phyloP scores from a whole-genome alignment of 208 protist species.

The Leishmania tropica region DNA sequence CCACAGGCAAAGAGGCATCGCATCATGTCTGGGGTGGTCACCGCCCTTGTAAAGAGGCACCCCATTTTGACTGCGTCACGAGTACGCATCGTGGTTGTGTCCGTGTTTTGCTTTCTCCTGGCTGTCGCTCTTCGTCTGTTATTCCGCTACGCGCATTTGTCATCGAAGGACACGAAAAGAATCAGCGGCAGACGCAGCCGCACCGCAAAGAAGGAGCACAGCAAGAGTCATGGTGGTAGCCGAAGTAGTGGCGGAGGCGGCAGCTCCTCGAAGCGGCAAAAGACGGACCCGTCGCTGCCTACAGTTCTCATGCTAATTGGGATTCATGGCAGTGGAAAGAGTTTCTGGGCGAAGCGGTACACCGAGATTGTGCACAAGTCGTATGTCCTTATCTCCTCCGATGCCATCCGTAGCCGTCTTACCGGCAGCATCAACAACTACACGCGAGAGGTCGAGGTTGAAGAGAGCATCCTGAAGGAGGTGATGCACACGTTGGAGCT shows the following conservation, averaged over 20 bases:
- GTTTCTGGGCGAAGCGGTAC: slow-evolving; percentile 77
- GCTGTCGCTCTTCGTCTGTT: slow-evolving; percentile 13
- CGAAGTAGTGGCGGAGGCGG: slow-evolving; percentile 7
- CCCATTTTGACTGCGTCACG: slow-evolving; percentile 4
- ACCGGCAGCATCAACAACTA: slow-evolving; percentile 60
- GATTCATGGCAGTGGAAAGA: slow-evolving; percentile 84
- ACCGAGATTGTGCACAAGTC: slow-evolving; percentile 61
- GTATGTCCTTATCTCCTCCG: slow-evolving; percentile 55
- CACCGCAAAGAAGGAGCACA: slow-evolving; percentile 17
- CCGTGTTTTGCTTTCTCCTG: slow-evolving; percentile 20
- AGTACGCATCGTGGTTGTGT: slow-evolving; percentile 7
- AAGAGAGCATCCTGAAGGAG: slow-evolving; percentile 52
- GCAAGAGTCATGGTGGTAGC: slow-evolving; percentile 2
- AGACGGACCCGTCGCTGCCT: slow-evolving; percentile 51
- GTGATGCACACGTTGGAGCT: slow-evolving; percentile 45
- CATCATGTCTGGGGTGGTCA: neutral
- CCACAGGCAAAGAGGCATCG: too few species aligned
- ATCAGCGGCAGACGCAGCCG: slow-evolving; percentile 11
- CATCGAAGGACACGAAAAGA: slow-evolving; percentile 4
- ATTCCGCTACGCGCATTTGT: slow-evolving; percentile 5
- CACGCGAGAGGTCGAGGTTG: slow-evolving; percentile 57
- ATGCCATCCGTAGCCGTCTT: slow-evolving; percentile 44
- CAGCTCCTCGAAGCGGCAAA: slow-evolving; percentile 20
- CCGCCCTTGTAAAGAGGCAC: slow-evolving; percentile 1
- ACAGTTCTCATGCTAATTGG: slow-evolving; percentile 68